A percentile compares a stretch with the other conserved stretches of the same genome.
phyloP scores from a whole-genome alignment of 768 basidiomycete species.

The Ramaria sp. region DNA sequence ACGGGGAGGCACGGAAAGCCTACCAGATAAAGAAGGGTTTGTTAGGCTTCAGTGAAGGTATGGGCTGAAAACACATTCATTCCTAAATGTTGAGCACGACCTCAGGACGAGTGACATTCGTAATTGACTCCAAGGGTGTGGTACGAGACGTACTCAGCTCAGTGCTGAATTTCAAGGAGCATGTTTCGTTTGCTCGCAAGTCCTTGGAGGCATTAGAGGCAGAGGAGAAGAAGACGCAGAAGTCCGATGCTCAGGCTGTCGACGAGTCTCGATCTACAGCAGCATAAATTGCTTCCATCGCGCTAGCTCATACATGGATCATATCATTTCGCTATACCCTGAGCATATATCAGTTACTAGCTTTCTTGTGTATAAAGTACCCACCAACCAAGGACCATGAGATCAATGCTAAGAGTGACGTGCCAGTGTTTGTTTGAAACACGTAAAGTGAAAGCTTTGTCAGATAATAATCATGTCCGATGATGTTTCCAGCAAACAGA shows the following conservation, averaged over 20 bases:
- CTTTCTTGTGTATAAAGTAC: no score
- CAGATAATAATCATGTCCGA: no score
- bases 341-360: no score
- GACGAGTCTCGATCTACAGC: neutral
- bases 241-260: neutral
- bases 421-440: no score
- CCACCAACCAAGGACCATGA: no score
- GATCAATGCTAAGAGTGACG: no score
- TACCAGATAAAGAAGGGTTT: slow-evolving; percentile 60
- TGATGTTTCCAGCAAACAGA: no score
- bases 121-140: slow-evolving; percentile 62
- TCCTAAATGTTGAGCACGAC: neutral
- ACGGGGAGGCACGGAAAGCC: slow-evolving; percentile 48
- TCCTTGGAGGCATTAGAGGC: slow-evolving; percentile 45
- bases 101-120: slow-evolving; percentile 52
- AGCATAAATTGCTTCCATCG: neutral
- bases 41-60: slow-evolving; percentile 46
- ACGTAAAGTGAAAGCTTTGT: no score
- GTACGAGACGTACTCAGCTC: slow-evolving; percentile 52
- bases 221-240: slow-evolving; percentile 19
- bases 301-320: no score
- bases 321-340: no score
- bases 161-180: slow-evolving; percentile 51
- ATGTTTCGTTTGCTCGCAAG: slow-evolving; percentile 60
- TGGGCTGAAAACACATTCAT: neutral